Conservation (phyloP, 2,329 filamentous ascomycete genomes). For the Verruconis gallopava region DNA sequence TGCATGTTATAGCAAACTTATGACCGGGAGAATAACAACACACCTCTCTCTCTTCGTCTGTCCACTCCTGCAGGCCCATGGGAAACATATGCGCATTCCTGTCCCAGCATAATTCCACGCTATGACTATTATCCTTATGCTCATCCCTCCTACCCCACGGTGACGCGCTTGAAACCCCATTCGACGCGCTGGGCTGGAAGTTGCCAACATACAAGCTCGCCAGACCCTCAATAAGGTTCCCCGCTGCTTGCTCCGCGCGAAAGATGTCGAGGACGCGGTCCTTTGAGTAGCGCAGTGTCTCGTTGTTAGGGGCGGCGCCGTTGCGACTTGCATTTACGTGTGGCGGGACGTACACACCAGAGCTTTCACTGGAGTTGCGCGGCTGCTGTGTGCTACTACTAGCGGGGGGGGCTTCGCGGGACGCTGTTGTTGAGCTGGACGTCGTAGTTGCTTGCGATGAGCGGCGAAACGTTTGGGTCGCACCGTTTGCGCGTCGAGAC, state of each 20-base stretch:
- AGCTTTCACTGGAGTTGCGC: slow-evolving; percentile 25
- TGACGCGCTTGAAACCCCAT: slow-evolving; percentile 41
- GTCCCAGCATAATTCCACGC: slow-evolving; percentile 91
- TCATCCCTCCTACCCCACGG: slow-evolving; percentile 72
- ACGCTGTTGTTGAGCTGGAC: slow-evolving; percentile 24
- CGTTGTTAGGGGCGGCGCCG: slow-evolving; percentile 36
- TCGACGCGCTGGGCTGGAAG: slow-evolving; percentile 66
- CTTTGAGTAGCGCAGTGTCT: slow-evolving; percentile 56
- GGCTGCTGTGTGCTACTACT: slow-evolving; percentile 19
- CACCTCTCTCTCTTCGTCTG: slow-evolving; percentile 53
- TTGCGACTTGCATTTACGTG: slow-evolving; percentile 47
- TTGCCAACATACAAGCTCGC: slow-evolving; percentile 57
- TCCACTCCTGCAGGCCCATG: slow-evolving; percentile 60
- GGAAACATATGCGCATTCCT: slow-evolving; percentile 55
- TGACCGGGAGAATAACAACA: slow-evolving; percentile 8
- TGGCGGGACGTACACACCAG: slow-evolving; percentile 46
- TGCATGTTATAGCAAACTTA: not conserved
- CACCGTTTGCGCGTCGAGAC: slow-evolving; percentile 52
- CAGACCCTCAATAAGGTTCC: slow-evolving; percentile 45
- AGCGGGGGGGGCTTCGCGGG: slow-evolving; percentile 17
- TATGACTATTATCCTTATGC: slow-evolving; percentile 52
- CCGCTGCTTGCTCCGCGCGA: slow-evolving; percentile 42
- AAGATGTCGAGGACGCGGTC: slow-evolving; percentile 69
- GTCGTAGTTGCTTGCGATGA: slow-evolving; percentile 41
- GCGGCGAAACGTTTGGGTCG: slow-evolving; percentile 54